Evolutionary conservation across 371 early-diverging fungal species (phyloP), one percentile per base, ranked within the genome.

Genomic region (Mucor sp.): DNA sequence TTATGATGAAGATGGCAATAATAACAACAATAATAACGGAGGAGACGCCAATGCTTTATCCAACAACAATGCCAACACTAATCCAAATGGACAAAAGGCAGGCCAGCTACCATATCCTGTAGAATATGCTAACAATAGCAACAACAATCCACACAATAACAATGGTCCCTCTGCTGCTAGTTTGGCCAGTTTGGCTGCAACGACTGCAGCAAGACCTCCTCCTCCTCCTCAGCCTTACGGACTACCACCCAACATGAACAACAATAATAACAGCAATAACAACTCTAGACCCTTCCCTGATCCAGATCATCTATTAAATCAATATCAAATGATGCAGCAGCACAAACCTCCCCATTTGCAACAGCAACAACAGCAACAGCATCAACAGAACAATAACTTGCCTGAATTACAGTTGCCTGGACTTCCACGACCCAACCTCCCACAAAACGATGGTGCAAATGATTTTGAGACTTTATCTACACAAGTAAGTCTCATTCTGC

Each of bases 401-500:
- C 56, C 72, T 50, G 65, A 72, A 33, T 30, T 70, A 62, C 78
- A 77, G 23, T 43, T 75, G 41, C 75, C 73, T 62, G 71, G 72
- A 30, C 39, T 70, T 60, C 68, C 69, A 21, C 70, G 75, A 68
- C 74, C 58, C 15, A 74, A 79, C 62, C 67, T 83, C 27, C 83
- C 83, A 41, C 83, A 83, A 53, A 78, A 77, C 27, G 83, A 83
- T 47, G 83, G 83, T 47, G 63, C 75, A 27, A 67, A 67, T 57
- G 73, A 77, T 70, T 41, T 68, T 48, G 72, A 55, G 6, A 6
- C 12, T 15, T 62, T 62, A 50, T 33, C 62, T 1, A 62, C 62
- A 21, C 19, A 48, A 19, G 62, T 62, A 60, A 43, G 43, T 59
- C 4, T 27, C 60, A 39, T 32, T 25, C 32, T 30, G 21, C 12